These are phyloP conservation scores for Eutrema japonicum DNA, from an alignment of 345 rosid genomes.

Conservation along the genomic window DNA sequence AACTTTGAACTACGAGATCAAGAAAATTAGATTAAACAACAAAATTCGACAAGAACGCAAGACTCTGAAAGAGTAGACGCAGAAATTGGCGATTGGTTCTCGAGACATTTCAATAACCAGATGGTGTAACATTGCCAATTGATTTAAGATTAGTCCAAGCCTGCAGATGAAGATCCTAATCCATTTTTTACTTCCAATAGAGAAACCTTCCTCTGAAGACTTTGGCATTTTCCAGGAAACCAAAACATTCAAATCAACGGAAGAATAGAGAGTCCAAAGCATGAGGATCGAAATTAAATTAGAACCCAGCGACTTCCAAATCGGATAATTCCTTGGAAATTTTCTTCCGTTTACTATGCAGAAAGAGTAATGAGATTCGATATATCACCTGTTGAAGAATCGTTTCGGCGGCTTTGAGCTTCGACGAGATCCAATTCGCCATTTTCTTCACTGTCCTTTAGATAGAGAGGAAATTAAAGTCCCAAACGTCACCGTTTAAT, in stretches of 20 bases:
- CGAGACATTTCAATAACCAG: neutral
- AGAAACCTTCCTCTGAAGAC: neutral
- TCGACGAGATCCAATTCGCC: constrained; percentile 95
- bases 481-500: constrained; percentile 17
- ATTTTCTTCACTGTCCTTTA: constrained; percentile 40
- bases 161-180: constrained; percentile 7
- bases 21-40: neutral
- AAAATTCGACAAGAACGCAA: neutral
- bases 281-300: constrained; percentile 3
- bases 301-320: constrained; percentile 16
- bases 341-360: neutral
- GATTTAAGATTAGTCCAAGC: neutral
- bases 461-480: neutral
- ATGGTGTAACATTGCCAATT: constrained; percentile 2
- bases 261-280: neutral
- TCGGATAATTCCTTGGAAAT: neutral
- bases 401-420: constrained; percentile 90
- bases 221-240: constrained; percentile 3
- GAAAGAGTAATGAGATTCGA: constrained; percentile 16
- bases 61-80: neutral
- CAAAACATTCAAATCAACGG: neutral
- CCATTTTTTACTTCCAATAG: neutral
- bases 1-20: neutral
- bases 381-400: constrained; percentile 71
- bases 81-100: neutral